These are phyloP conservation scores for Bacterosira constricta DNA, from an alignment of 108 stramenopile species.

Conservation along the genomic window DNA sequence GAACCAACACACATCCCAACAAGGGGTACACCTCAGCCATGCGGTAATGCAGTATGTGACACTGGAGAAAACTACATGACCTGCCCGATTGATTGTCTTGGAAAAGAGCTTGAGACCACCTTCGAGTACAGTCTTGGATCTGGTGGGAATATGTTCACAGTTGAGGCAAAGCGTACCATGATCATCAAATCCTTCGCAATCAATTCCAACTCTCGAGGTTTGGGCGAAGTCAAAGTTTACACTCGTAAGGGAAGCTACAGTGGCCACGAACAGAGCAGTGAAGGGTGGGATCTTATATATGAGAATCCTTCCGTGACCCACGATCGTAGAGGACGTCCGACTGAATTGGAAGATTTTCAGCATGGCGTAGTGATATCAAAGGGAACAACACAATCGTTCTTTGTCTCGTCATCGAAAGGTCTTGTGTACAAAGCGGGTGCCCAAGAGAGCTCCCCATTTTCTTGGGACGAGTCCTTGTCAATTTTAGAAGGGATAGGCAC, in stretches of 20 bases:
- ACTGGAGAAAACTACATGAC: background rate
- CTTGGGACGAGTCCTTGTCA: background rate
- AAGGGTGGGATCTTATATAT: slow-evolving; percentile 19
- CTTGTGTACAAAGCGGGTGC: slow-evolving; percentile 14
- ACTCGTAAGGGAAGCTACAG: slow-evolving; percentile 21
- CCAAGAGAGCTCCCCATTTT: background rate
- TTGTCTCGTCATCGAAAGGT: slow-evolving; percentile 18
- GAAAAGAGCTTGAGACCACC: slow-evolving; percentile 12
- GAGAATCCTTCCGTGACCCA: slow-evolving; percentile 14
- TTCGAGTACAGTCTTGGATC: slow-evolving; percentile 22
- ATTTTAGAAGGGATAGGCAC: slow-evolving; percentile 24
- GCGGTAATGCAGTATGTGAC: slow-evolving; percentile 12
- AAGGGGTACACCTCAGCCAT: background rate
- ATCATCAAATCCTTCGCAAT: slow-evolving; percentile 10
- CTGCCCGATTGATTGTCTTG: slow-evolving; percentile 21
- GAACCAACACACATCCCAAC: background rate
- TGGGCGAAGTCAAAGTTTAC: slow-evolving; percentile 20
- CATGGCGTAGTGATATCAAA: background rate
- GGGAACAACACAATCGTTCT: slow-evolving; percentile 21
- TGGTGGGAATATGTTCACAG: slow-evolving; percentile 12
- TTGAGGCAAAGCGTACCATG: slow-evolving; percentile 17
- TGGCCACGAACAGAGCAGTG: background rate
- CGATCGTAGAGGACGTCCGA: slow-evolving; percentile 12
- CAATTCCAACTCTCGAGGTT: slow-evolving; percentile 17
- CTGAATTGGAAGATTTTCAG: slow-evolving; percentile 10